Base-by-base conservation (phyloP, 31 red algal genomes). In the Porphyra umbilicalis region DNA sequence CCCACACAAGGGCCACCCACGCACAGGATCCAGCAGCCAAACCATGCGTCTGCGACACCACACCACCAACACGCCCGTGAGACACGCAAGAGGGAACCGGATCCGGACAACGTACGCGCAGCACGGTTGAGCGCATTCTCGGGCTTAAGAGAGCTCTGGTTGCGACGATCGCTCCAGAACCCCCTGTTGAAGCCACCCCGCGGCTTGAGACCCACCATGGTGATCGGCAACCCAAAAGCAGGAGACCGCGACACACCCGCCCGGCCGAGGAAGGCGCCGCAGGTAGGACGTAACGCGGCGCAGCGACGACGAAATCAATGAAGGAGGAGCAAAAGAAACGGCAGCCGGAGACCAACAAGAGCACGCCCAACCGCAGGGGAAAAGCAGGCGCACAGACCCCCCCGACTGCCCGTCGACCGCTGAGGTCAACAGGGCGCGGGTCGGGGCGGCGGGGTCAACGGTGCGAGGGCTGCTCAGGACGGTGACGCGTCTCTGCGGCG, bases 91-190 rank as follows among this genome's bases (percentile, higher is more conserved):
- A n/a, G n/a, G n/a, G n/a, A n/a, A n/a, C n/a, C n/a, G n/a, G n/a
- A n/a, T n/a, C n/a, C n/a, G n/a, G 13, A 67, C 38, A 85, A 97
- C 94, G 79, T 91, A 97, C 94, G 96, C 36, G 91, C 96, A 31
- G 94, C 92, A 32, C 96, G 82, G 57, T 91, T 95, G 40, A 98
- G 87, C 35, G 96, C 96, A 79, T 98, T 95, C 46, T 98, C 96
- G 8, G 96, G 96, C 84, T 98, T 98, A 67, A 95, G 88, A 74
- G 88, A 86, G 80, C 88, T 83, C 31, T 90, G 87, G 42, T 71
- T 71, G 25, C 92, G 84, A 35, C 92, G 87, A 87, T 95, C 92
- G 77, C 38, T 79, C 36, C 77, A 36, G 16, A 79, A 79, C 79
- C 86, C 89, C 32, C 91, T 86, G 80, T 39, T 79, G 87, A 85